Evolutionary conservation across 768 basidiomycete species (phyloP), one percentile per base, ranked within the genome.

Genomic region (Paxillus ammoniavirescens): DNA sequence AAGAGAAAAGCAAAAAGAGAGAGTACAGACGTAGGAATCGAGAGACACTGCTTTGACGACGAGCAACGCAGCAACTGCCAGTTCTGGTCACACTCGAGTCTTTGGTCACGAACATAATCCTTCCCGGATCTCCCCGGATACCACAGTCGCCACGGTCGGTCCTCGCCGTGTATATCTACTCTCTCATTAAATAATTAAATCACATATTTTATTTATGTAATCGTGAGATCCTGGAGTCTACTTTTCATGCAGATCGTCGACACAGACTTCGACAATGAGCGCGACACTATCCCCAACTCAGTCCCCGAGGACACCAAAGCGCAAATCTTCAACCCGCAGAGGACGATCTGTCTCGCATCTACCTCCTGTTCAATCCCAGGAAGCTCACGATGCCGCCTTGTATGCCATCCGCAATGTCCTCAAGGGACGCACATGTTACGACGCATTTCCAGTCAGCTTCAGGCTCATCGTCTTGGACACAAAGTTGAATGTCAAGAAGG

Each of bases 371-470:
- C 77, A 79, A 55, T 71, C 75, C 0, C 75, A 69, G 54, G 89
- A 90, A 41, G 70, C 77, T n/a, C 89, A 92, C 65, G 82, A 91
- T 55, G 73, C 78, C 5, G 87, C 89, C 23, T 69, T 93, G 53
- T 66, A 75, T 53, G 73, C 80, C 51, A 93, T 99, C 64, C 81
- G 96, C 48, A 72, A 72, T 48, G 91, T 93, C 72, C 85, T 98
- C 74, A 89, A 83, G 63, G 82, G 87, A 53, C 84, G 91, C 64
- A 90, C 86, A 15, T 86, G 87, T 60, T 99, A 98, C 75, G 96
- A 98, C 72, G 93, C 96, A 31, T 95, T 99, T 64, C 97, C 97
- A 23, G 92, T 98, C 75, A 90, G 86, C 72, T 99, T 95, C 75
- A 81, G 96, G 62, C 80, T 98, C 64, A 98, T 99, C 68, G 94